Conservation (phyloP, 305 asterid genomes). For the Petunia hybrid region DNA sequence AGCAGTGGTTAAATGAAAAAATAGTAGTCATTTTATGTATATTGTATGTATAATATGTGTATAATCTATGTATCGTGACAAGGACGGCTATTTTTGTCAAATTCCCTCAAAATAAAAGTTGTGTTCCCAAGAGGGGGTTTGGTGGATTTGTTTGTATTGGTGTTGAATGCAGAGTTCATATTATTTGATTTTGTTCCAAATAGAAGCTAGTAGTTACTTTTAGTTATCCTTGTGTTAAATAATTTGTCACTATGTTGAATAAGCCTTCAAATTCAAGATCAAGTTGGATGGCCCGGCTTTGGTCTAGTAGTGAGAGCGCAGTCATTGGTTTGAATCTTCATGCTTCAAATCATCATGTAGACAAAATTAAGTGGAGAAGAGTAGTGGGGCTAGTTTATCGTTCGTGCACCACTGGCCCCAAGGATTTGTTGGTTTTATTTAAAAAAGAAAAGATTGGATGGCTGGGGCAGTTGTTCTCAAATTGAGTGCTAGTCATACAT, state of each 20-base stretch:
- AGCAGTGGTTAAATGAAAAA: too few relatives aligned
- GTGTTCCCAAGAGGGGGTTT: not conserved
- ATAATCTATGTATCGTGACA: too few relatives aligned
- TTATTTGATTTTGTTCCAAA: not conserved
- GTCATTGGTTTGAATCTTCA: too few relatives aligned
- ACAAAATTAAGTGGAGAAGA: too few relatives aligned
- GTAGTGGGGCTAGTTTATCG: too few relatives aligned
- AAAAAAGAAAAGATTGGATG: not conserved
- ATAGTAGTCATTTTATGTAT: too few relatives aligned
- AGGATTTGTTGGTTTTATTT: too few relatives aligned
- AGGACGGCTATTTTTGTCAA: too few relatives aligned
- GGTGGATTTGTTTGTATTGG: not conserved
- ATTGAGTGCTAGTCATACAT: not conserved
- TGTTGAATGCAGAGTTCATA: not conserved
- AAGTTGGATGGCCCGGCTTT: not conserved
- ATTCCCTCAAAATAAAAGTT: not conserved
- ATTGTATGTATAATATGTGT: too few relatives aligned
- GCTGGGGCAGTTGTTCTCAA: not conserved
- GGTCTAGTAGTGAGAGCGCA: too few relatives aligned
- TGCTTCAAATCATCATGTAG: too few relatives aligned
- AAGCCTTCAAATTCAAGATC: not conserved
- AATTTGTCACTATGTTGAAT: not conserved
- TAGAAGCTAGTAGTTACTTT: constrained; percentile 2
- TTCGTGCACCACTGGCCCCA: too few relatives aligned
- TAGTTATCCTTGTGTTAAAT: not conserved